Base-by-base conservation (phyloP, 257 asterid species). In the Asclepias syriaca region DNA sequence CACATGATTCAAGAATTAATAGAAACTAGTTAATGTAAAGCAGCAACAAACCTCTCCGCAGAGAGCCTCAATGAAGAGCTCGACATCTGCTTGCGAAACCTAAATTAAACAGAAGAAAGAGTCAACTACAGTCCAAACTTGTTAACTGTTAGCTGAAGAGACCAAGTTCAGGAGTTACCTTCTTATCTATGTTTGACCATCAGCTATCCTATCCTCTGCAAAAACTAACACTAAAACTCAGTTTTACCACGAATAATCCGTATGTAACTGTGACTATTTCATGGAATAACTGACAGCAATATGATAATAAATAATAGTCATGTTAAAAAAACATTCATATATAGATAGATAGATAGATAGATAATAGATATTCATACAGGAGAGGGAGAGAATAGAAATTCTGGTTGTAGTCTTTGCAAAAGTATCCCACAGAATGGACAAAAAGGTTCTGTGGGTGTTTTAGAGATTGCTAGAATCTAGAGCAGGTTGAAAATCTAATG, bases 361-460 rank as follows among this genome's bases (percentile, higher is more conserved):
- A 29, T 6, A 3, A 40, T 40, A 40, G 48, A 43, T 43, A 43
- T 43, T 80, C 79, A 91, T 21, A 87, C 85, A 34, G 95, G 86
- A 68, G 89, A 84, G 37, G 97, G 87, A 5, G 95, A 87, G 65
- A 94, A 92, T 57, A 85, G 76, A 73, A 85, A 78, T 43, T 81
- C 92, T 49, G 95, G 95, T 65, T 84, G 96, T 75, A 71, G 79
- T 84, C 96, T 85, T 78, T 87, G 96, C 40, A 91, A 63, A 75
- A 90, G 93, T 81, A 85, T 84, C 73, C 99, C 98, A 68, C 99
- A 91, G 60, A 87, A 85, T 70, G 95, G 91, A 73, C 97, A 94
- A n/a, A 82, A 78, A 66, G 97, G 97, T 73, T 82, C 73, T 50
- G 76, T 58, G 60, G 80, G 76, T 60, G 77, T 77, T 58, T 70